phyloP scores from a whole-genome alignment of 2,329 filamentous ascomycete genomes.

The Cladophialophora yegresii region DNA sequence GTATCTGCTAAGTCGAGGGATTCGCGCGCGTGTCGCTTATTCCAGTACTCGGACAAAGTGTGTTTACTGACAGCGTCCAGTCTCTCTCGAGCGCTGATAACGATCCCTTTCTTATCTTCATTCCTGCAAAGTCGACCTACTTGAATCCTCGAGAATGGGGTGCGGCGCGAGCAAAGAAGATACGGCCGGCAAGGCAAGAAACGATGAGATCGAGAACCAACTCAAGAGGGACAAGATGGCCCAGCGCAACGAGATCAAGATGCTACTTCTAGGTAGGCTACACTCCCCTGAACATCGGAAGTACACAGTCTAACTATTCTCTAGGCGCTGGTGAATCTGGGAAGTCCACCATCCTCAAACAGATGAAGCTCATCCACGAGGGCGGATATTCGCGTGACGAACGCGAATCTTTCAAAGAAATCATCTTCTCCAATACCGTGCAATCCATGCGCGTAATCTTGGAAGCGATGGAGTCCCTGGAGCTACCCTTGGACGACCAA shows the following conservation, averaged over 20 bases:
- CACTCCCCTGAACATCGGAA: slow-evolving; percentile 31
- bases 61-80: slow-evolving; percentile 1
- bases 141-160: slow-evolving; percentile 75
- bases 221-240: slow-evolving; percentile 98
- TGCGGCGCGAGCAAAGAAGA: slow-evolving; percentile 99
- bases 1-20: not conserved
- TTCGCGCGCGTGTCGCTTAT: slow-evolving; percentile 7
- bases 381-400: slow-evolving; percentile 95
- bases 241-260: slow-evolving; percentile 99
- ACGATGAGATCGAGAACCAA: slow-evolving; percentile 99
- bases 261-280: slow-evolving; percentile 89
- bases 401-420: slow-evolving; percentile 69
- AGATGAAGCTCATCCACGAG: slow-evolving; percentile 99
- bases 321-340: slow-evolving; percentile 95
- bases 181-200: slow-evolving; percentile 99
- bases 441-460: slow-evolving; percentile 71
- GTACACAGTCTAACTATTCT: slow-evolving; percentile 17
- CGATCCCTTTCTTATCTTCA: not conserved
- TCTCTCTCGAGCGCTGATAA: not conserved
- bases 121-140: not conserved
- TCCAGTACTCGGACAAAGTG: not conserved
- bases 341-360: slow-evolving; percentile 91
- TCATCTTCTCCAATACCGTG: slow-evolving; percentile 71
- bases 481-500: slow-evolving; percentile 84
- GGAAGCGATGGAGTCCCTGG: slow-evolving; percentile 68